phyloP scores from a whole-genome alignment of 805 yeast species.

The Kodamaea restingae region DNA sequence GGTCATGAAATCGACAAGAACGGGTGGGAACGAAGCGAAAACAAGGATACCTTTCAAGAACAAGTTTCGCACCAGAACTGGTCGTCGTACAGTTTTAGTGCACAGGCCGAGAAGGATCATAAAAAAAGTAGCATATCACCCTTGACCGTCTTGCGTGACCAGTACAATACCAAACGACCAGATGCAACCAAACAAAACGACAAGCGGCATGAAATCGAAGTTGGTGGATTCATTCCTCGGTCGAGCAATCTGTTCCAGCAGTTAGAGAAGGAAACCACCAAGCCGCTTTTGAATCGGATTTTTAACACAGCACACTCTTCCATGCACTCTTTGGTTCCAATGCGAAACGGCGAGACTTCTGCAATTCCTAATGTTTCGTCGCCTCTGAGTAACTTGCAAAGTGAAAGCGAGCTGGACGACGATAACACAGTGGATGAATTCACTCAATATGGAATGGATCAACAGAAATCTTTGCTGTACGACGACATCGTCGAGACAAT shows the following conservation, averaged over 20 bases:
- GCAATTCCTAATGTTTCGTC: conserved; percentile 5
- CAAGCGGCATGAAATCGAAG: not conserved
- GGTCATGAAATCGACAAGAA: no score
- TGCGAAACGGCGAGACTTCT: conserved; percentile 1
- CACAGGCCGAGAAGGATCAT: not conserved
- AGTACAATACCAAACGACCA: conserved; percentile 24
- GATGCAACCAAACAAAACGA: not conserved
- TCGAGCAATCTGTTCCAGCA: conserved; percentile 7
- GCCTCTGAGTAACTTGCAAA: conserved; percentile 10
- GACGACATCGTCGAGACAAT: conserved; percentile 20
- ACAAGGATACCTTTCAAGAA: no score
- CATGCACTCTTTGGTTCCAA: conserved; percentile 16
- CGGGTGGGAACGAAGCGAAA: no score
- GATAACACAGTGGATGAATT: conserved; percentile 12
- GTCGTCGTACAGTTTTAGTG: not conserved
- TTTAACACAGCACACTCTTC: conserved; percentile 16
- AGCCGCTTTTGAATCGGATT: conserved; percentile 7
- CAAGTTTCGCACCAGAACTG: not conserved
- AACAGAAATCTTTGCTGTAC: not conserved
- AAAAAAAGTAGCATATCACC: conserved; percentile 20
- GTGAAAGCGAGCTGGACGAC: conserved; percentile 22
- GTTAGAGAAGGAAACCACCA: not conserved
- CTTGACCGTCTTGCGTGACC: conserved; percentile 24
- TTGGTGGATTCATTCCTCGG: not conserved
- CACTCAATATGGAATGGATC: not conserved